phyloP scores from a whole-genome alignment of 352 stramenopile genomes.

The Globisporangium cylindrosporum region DNA sequence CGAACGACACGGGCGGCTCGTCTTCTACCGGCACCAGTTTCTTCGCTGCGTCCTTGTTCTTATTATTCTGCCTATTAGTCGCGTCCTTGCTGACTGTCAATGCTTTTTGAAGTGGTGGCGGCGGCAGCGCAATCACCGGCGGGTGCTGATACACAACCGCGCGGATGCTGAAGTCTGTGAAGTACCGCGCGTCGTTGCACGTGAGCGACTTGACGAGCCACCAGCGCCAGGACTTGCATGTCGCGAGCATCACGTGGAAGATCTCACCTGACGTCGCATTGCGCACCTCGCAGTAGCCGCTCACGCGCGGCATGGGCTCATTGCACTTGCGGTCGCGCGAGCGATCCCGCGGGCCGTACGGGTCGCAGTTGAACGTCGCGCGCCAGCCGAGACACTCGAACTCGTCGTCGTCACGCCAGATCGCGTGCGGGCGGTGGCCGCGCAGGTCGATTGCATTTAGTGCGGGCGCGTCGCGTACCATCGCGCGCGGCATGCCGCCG shows the following conservation, averaged over 20 bases:
- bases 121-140: constrained; percentile 11
- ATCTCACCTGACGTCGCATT: constrained; percentile 56
- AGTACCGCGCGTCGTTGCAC: constrained; percentile 54
- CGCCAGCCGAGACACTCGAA: constrained; percentile 79
- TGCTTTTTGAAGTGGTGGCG: background rate
- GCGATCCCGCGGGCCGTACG: constrained; percentile 46
- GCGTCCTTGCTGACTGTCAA: background rate
- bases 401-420: constrained; percentile 55
- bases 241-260: constrained; percentile 63
- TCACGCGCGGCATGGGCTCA: constrained; percentile 39
- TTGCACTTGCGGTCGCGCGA: constrained; percentile 41
- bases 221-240: constrained; percentile 70
- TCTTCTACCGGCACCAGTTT: background rate
- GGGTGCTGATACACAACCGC: constrained; percentile 42
- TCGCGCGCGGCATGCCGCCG: constrained; percentile 41
- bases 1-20: constrained; percentile 7
- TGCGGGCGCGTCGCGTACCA: constrained; percentile 30
- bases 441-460: constrained; percentile 45
- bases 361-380: constrained; percentile 61
- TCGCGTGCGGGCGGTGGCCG: constrained; percentile 24
- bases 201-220: constrained; percentile 48
- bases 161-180: constrained; percentile 69
- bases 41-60: constrained; percentile 9
- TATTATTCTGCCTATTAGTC: background rate
- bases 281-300: constrained; percentile 70